Evolutionary conservation across 2,329 filamentous ascomycete genomes (phyloP), one percentile per base, ranked within the genome.

Genomic region (Aspergillus glaucus): DNA sequence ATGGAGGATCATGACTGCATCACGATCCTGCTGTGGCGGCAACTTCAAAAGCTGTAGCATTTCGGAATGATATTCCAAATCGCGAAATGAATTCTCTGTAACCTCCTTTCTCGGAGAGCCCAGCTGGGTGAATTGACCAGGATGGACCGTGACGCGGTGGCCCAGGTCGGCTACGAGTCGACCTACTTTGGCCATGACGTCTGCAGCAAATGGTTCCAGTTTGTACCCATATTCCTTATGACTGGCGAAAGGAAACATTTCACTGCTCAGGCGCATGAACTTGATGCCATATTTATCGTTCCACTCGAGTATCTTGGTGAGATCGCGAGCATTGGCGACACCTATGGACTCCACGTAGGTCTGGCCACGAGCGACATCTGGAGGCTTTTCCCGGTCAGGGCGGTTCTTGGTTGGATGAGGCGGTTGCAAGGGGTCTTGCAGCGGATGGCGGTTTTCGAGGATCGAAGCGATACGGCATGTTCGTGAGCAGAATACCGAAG

Each of bases 181-280:
- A 1, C 92, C 92, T 6, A 81, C 88, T 55, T 91, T 85, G 2
- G 80, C 85, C 8, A 97, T 75, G 0, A 80, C 82, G 12, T 90
- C 84, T 0, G 87, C 81, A 0, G 91, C 92, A 64, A 96, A 96
- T 0, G 87, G 85, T 0, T 83, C 84, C 10, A 97, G 76, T 57
- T 82, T 86, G 67, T 97, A 97, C 0, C 91, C 92, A 56, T 95
- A 86, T 53, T 88, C 86, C 21, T 80, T 79, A 61, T 97, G 92
- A 55, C 88, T 94, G 1, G 92, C 92, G 65, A 96, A 96, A 0
- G 92, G 92, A 55, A 97, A 97, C 87, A 96, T 96, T 59, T 96
- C 92, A 47, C 88, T 95, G 57, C 88, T 95, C 17, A 97, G 75
- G 1, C 92, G 82, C 80, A 97, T 82, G 66, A 97, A 96, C 57